phyloP scores from a whole-genome alignment of 495 filamentous ascomycete genomes.

The Penicillium riverlandense region DNA sequence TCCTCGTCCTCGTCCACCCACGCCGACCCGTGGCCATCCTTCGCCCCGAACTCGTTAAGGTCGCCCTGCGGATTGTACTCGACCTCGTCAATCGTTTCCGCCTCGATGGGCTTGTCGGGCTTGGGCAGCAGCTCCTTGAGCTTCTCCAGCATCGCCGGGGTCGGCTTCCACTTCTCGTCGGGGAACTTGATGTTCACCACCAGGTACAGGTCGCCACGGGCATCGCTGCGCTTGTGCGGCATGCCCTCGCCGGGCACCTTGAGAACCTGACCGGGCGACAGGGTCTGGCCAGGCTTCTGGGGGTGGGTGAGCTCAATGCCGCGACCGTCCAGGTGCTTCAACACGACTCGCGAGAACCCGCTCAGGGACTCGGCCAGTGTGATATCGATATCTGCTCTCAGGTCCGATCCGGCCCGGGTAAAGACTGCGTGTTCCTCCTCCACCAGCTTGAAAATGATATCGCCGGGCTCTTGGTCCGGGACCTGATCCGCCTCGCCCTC shows the following conservation, averaged over 20 bases:
- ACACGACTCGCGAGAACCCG: conserved; percentile 82
- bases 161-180: conserved; percentile 71
- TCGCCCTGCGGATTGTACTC: conserved; percentile 72
- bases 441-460: conserved; percentile 80
- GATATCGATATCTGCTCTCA: conserved; percentile 70
- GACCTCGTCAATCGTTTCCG: conserved; percentile 78
- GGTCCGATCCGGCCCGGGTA: conserved; percentile 71
- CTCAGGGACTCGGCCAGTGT: conserved; percentile 77
- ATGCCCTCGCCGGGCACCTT: conserved; percentile 87
- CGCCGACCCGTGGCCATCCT: conserved; percentile 62
- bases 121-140: conserved; percentile 70
- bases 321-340: conserved; percentile 90
- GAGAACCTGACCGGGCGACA: conserved; percentile 74
- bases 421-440: conserved; percentile 79
- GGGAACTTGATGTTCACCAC: conserved; percentile 85
- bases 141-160: conserved; percentile 55
- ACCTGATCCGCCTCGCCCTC: conserved; percentile 93
- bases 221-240: conserved; percentile 79
- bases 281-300: conserved; percentile 60
- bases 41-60: conserved; percentile 69
- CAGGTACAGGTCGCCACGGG: conserved; percentile 81
- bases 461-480: conserved; percentile 84
- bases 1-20: conserved; percentile 82
- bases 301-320: conserved; percentile 74
- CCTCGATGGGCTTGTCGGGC: conserved; percentile 49